Base-by-base conservation (phyloP, 129 eudicot species). In the Chrysanthemum seticuspe region DNA sequence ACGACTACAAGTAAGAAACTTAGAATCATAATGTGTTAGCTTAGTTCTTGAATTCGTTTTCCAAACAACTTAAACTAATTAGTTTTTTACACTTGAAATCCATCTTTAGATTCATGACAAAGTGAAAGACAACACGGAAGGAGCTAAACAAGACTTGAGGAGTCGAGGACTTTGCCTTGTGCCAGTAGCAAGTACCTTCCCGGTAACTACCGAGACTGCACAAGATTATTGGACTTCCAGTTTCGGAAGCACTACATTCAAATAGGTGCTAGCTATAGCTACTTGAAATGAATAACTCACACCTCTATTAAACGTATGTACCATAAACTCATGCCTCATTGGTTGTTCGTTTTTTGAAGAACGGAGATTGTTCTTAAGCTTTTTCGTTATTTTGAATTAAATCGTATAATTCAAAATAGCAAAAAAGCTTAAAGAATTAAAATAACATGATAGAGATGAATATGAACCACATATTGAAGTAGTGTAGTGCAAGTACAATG, bases 111-210 rank as follows among this genome's bases (percentile, higher is more conserved):
- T 50, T 29, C 66, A 48, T 6, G 83, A 80, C 63, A 79, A 83
- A 49, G 50, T 49, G 71, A 85, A 80, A 70, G 84, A 78, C 16
- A 14, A 16, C 36, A 47, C 16, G 13, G 85, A 87, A 25, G 92
- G 54, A 71, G 44, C 64, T 13, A 84, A 80, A 68, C 85, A 72
- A 50, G 94, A 90, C 79, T 70, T 94, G 57, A 88, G 76, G 73
- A 86, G 88, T 53, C 88, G 87, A 23, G 99, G 99, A 45, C 96
- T 94, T 56, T 94, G 97, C 81, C 81, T 94, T 7, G 99, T 94
- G 76, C 99, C 99, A 9, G 82, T 94, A 56, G 83, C 99, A 6
- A 88, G 93, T 80, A 94, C 99, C 1, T 90, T 90, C 61, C 93
- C 99, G 14, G 85, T 90, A 2, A 83, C 93, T 16, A 67, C 96